Evolutionary conservation across 208 protist species (phyloP).

Genomic region (Acanthamoeba lenticulata): DNA sequence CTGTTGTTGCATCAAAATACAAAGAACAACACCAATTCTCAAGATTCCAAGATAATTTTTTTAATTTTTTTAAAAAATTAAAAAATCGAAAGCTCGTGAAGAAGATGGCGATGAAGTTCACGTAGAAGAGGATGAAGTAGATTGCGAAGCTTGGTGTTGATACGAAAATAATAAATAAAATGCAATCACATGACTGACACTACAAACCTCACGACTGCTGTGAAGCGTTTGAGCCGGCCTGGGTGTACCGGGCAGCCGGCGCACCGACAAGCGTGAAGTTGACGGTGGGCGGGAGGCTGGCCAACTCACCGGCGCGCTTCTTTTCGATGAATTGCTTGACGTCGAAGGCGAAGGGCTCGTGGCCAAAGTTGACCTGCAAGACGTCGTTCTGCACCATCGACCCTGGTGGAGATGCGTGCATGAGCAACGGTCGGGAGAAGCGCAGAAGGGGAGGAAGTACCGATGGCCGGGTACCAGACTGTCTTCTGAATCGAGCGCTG

Average conservation of each 20-base stretch:
- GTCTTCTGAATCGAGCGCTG: not conserved
- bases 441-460: not conserved
- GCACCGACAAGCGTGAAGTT: no score
- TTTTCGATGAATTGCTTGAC: not conserved
- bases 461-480: not conserved
- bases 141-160: no score
- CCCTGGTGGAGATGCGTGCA: not conserved
- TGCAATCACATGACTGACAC: no score
- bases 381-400: constrained; percentile 14
- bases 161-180: no score
- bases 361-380: not conserved
- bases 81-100: not conserved
- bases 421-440: not conserved
- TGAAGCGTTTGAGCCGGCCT: no score
- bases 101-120: not conserved
- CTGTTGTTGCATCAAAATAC: no score
- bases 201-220: no score
- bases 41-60: no score
- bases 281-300: no score
- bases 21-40: no score
- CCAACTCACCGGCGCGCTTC: not conserved
- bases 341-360: not conserved
- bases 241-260: no score
- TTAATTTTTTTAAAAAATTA: not conserved
- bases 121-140: not conserved